These are phyloP conservation scores for Xylariaceae sp. DNA, from an alignment of 2,329 filamentous ascomycete species.

Conservation along the genomic window DNA sequence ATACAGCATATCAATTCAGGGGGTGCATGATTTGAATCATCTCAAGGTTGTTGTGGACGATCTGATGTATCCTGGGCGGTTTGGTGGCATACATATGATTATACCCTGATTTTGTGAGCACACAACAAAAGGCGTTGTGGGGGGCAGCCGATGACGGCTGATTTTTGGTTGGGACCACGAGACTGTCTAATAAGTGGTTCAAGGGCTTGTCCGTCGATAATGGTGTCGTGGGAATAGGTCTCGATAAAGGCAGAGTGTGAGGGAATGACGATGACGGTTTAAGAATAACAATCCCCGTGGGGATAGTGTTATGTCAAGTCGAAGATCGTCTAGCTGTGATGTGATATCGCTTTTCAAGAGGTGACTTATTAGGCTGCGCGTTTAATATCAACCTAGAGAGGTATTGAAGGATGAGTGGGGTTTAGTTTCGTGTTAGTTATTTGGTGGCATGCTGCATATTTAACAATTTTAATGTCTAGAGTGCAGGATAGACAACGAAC, in stretches of 20 bases:
- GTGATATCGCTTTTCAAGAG: too few relatives aligned
- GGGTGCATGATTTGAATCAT: slow-evolving; percentile 12
- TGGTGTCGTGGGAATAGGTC: background rate
- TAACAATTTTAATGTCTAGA: too few relatives aligned
- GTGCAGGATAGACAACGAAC: too few relatives aligned
- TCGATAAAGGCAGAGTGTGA: background rate
- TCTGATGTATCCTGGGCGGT: slow-evolving; percentile 9
- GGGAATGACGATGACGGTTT: background rate
- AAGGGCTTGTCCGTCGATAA: background rate
- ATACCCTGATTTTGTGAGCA: slow-evolving; percentile 17
- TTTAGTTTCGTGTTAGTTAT: too few relatives aligned
- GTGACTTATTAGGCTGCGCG: too few relatives aligned
- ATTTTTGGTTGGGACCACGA: background rate
- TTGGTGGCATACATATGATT: slow-evolving; percentile 22
- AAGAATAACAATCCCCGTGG: background rate
- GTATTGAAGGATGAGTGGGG: too few relatives aligned
- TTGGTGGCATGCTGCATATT: too few relatives aligned
- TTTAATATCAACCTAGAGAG: too few relatives aligned
- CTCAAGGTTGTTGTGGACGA: slow-evolving; percentile 4
- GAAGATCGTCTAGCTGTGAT: too few relatives aligned
- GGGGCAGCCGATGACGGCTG: slow-evolving; percentile 8
- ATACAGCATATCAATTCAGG: background rate
- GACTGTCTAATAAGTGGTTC: slow-evolving; percentile 2
- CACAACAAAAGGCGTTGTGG: slow-evolving; percentile 19
- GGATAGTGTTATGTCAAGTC: background rate